These are phyloP conservation scores for Leishmania tarentolae DNA, from an alignment of 208 protist genomes.

Conservation along the genomic window DNA sequence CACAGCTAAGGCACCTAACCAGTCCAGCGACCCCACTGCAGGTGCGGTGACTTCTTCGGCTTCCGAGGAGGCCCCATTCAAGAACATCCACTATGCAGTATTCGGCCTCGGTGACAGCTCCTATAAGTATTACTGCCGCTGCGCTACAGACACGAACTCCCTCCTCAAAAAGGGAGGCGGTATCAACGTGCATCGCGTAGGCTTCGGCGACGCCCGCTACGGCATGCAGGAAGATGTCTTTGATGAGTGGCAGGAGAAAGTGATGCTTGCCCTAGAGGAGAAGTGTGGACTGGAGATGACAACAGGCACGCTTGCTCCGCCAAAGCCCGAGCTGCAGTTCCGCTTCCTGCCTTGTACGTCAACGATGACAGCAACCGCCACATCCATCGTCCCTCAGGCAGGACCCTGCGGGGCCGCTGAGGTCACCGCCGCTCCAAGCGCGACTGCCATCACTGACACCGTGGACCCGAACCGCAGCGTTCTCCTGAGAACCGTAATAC, in stretches of 20 bases:
- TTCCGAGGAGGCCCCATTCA: conserved; percentile 38
- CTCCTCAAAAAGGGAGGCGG: conserved; percentile 64
- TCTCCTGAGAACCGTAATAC: no score
- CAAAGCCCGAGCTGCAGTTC: conserved; percentile 50
- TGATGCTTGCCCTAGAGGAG: conserved; percentile 45
- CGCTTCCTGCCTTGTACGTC: conserved; percentile 12
- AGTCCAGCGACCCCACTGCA: background rate
- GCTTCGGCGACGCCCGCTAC: conserved; percentile 60
- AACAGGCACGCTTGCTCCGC: conserved; percentile 28
- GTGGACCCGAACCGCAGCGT: background rate
- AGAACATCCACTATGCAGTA: conserved; percentile 73
- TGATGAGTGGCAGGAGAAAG: conserved; percentile 69
- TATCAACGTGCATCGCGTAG: conserved; percentile 53
- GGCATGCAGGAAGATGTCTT: conserved; percentile 64
- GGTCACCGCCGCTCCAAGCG: background rate
- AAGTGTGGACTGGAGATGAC: conserved; percentile 39
- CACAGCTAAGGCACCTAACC: background rate
- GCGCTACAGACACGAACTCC: conserved; percentile 45
- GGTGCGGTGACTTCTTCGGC: background rate
- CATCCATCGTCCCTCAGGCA: background rate
- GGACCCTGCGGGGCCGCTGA: background rate
- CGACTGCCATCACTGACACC: background rate
- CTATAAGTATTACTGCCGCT: conserved; percentile 95
- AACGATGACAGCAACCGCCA: background rate
- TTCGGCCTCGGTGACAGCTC: conserved; percentile 95